phyloP scores from a whole-genome alignment of 768 basidiomycete genomes.

The Lactarius deliciosus region DNA sequence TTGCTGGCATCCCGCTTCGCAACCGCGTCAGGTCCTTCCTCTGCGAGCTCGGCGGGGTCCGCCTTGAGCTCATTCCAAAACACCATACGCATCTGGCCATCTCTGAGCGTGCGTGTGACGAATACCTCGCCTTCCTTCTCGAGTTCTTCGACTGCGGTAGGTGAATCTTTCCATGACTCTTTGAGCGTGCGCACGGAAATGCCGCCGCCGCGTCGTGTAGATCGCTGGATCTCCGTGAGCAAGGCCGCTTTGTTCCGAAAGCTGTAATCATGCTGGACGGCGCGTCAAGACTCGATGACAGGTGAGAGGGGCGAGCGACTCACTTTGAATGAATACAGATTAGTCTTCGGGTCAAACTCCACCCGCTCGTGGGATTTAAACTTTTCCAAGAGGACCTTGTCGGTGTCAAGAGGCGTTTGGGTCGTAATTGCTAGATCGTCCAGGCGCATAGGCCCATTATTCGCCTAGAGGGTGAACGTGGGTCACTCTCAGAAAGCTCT shows the following conservation, averaged over 20 bases:
- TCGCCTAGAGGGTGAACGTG: constrained; percentile 43
- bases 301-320: constrained; percentile 29
- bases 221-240: constrained; percentile 81
- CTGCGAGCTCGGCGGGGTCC: constrained; percentile 33
- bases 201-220: constrained; percentile 81
- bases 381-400: constrained; percentile 68
- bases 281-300: constrained; percentile 16
- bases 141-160: constrained; percentile 81
- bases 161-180: constrained; percentile 90
- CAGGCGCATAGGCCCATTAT: constrained; percentile 78
- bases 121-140: constrained; percentile 86
- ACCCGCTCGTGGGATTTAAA: constrained; percentile 83
- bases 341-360: constrained; percentile 76
- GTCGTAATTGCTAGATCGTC: constrained; percentile 86
- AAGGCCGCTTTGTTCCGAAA: constrained; percentile 83
- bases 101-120: constrained; percentile 82
- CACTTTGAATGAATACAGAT: constrained; percentile 85
- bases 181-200: constrained; percentile 81
- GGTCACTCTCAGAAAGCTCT: background rate
- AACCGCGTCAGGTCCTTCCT: constrained; percentile 23
- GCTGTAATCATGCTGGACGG: constrained; percentile 75
- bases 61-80: constrained; percentile 90
- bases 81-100: constrained; percentile 79
- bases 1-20: constrained; percentile 38
- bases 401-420: constrained; percentile 72